Base-by-base conservation (phyloP, 1,284 basidiomycete genomes). In the Wallemia mellicola region DNA sequence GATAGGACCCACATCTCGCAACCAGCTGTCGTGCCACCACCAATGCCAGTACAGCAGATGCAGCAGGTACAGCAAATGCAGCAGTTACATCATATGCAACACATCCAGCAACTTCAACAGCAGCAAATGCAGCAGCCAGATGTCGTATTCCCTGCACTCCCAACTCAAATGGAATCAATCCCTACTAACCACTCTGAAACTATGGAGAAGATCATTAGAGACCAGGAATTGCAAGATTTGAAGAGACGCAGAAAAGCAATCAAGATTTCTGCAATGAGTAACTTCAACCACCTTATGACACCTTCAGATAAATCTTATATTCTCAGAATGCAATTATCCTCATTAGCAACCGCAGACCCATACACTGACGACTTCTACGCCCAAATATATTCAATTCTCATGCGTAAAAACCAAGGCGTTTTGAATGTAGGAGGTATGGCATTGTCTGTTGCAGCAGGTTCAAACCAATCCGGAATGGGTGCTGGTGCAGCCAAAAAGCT, bases 231-330 rank as follows among this genome's bases (percentile, higher is more conserved):
- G 64, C 80, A 82, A 76, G 87, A 91, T 67, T 82, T 81, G 66
- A 82, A 79, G 68, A 75, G 86, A 58, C 76, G 83, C 62, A 73
- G 79, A 58, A 86, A 84, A 66, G 81, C 84, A 22, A 76, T 77
- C 38, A 89, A 89, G 70, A 86, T 89, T 63, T 79, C 81, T 27
- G 78, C 83, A 64, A 88, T 89, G 83, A 79, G 88, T 60, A 82
- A 84, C 64, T 89, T 94, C 72, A 99, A 98, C 69, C 91, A 96
- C 68, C 76, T 96, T 60, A 99, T 99, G 94, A 88, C 85, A 0
- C 86, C 89, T 69, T 92, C 87, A 17, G 94, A 99, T 76, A 98
- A 98, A 73, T 94, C 98, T 68, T 99, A 98, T 69, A 98, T 99
- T 71, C 98, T 94, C 24, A 82, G 94, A 38, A 98, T 99, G 62